These are phyloP conservation scores for Kwoniella sp. DNA, from an alignment of 768 basidiomycete genomes.

Conservation along the genomic window DNA sequence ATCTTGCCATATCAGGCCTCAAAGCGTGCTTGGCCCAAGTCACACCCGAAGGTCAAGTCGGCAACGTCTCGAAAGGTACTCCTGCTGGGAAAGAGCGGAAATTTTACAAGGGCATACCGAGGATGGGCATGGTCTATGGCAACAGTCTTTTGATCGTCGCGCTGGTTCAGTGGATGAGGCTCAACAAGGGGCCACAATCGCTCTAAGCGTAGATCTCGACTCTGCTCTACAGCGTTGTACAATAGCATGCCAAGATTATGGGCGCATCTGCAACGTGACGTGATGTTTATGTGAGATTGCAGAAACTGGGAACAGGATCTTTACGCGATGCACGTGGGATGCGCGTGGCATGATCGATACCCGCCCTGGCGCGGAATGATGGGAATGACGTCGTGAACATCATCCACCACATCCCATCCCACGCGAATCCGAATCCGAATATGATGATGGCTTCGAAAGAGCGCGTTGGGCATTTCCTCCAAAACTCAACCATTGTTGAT, in stretches of 20 bases:
- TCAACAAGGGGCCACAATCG: slow-evolving; percentile 18
- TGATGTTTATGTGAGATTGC: no score
- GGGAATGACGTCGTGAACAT: background rate
- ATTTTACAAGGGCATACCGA: slow-evolving; percentile 61
- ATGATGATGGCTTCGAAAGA: no score
- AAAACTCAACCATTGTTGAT: no score
- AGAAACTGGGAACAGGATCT: no score
- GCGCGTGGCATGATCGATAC: background rate
- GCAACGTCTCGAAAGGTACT: slow-evolving; percentile 62
- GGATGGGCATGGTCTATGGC: slow-evolving; percentile 65
- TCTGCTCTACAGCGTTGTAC: no score
- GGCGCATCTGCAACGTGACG: no score
- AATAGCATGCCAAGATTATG: no score
- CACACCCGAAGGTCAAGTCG: slow-evolving; percentile 60
- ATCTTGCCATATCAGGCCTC: slow-evolving; percentile 29
- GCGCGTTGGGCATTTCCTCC: no score
- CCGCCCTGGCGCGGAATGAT: background rate
- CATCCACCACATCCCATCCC: background rate
- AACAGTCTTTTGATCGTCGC: slow-evolving; percentile 59
- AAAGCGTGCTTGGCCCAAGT: slow-evolving; percentile 59
- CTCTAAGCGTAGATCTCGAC: no score
- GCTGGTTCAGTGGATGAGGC: slow-evolving; percentile 38
- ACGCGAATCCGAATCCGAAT: background rate
- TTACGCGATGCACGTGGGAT: background rate
- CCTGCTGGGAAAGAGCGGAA: slow-evolving; percentile 61